phyloP scores from a whole-genome alignment of 306 rosid genomes.

The Pachyrhizus erosus region DNA sequence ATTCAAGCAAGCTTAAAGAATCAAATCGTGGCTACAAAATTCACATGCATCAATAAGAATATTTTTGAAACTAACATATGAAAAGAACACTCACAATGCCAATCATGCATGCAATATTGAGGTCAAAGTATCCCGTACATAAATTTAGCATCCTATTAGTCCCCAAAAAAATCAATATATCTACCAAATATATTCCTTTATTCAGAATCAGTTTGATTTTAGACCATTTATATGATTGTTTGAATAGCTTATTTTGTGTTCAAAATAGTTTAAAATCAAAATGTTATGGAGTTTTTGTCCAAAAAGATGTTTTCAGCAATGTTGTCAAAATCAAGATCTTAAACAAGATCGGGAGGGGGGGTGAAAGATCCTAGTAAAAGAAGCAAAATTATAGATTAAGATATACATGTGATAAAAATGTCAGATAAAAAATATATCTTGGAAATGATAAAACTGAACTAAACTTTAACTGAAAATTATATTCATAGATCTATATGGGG shows the following conservation, averaged over 20 bases:
- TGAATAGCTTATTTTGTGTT: constrained; percentile 2
- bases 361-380: not conserved
- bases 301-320: not conserved
- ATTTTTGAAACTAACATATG: not conserved
- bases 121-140: constrained; percentile 15
- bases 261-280: not conserved
- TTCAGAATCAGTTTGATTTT: constrained; percentile 1
- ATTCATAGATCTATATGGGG: not conserved
- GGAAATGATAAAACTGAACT: not conserved
- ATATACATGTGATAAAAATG: not conserved
- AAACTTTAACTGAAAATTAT: not conserved
- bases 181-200: constrained; percentile 18
- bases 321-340: not conserved
- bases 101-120: constrained; percentile 4
- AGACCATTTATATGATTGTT: not conserved
- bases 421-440: not conserved
- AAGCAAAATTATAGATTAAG: not conserved
- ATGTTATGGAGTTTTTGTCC: not conserved
- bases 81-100: constrained; percentile 4
- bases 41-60: constrained; percentile 14
- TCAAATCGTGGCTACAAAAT: constrained; percentile 27
- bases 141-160: not conserved
- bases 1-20: constrained; percentile 31
- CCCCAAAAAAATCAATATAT: not conserved
- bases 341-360: not conserved